Base-by-base conservation (phyloP, 768 basidiomycete species). In the Phylloporus sp. region DNA sequence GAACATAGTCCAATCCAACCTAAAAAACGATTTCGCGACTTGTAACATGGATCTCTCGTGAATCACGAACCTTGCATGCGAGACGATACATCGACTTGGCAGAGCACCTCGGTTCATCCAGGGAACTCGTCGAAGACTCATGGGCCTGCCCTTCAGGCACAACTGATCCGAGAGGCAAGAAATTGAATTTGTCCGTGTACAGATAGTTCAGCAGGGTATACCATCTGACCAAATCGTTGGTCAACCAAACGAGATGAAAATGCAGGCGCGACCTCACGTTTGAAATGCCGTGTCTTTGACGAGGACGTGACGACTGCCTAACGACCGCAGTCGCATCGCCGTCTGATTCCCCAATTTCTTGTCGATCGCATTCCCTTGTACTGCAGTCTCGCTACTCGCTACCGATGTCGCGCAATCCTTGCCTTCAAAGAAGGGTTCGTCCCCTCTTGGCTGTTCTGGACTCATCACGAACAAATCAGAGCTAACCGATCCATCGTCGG, bases 51-150 rank as follows among this genome's bases (percentile, higher is more conserved):
- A n/a, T n/a, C n/a, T n/a, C n/a, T n/a, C n/a, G n/a, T n/a, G n/a
- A n/a, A n/a, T n/a, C n/a, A n/a, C n/a, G n/a, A n/a, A n/a, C n/a
- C n/a, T n/a, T n/a, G n/a, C n/a, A n/a, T n/a, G 27, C 11, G 11
- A 74, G 56, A 13, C 69, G 66, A 48, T 71, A 74, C 68, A 74
- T 73, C 0, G 71, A 73, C 42, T 74, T 74, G 0, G 72, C 68
- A 5, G 72, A 74, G 36, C 71, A 73, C 15, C 27, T 39, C 8
- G 52, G 46, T 7, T 35, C 36, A 6, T 56, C 44, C n/a, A n/a
- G n/a, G n/a, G n/a, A n/a, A n/a, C n/a, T n/a, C n/a, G n/a, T n/a
- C n/a, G n/a, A n/a, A n/a, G n/a, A n/a, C 1, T 35, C 8, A 17
- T 42, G n/a, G 13, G n/a, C n/a, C n/a, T 34, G 28, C 3, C 14